Evolutionary conservation across 805 yeast species (phyloP).

Genomic region (Candida ovalis): DNA sequence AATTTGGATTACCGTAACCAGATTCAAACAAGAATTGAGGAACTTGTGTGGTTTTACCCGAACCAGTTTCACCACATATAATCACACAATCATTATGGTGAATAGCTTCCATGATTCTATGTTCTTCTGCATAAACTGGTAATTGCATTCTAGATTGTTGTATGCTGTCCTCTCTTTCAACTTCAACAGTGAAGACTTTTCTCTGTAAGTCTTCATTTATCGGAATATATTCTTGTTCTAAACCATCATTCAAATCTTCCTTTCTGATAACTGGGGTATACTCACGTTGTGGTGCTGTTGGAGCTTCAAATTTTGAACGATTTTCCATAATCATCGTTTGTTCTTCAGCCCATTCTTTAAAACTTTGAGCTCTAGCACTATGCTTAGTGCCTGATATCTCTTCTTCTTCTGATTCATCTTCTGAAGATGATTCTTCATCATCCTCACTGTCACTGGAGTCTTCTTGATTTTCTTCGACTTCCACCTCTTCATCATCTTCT

Average conservation of each 20-base stretch:
- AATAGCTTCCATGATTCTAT: conserved; percentile 90
- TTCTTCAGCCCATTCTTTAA: conserved; percentile 85
- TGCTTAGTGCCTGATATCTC: conserved; percentile 37
- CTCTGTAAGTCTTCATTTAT: conserved; percentile 50
- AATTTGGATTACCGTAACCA: conserved; percentile 67
- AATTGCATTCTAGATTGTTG: conserved; percentile 65
- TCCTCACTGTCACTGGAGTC: conserved; percentile 20
- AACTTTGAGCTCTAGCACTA: conserved; percentile 52
- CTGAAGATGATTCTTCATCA: conserved; percentile 19
- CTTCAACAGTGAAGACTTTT: conserved; percentile 63
- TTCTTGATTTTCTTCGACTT: too few species aligned
- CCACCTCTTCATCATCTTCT: conserved; percentile 24
- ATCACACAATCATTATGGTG: conserved; percentile 88
- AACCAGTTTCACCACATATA: conserved; percentile 97
- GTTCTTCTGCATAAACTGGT: conserved; percentile 91
- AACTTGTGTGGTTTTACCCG: conserved; percentile 97
- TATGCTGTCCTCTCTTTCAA: conserved; percentile 61
- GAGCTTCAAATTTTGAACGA: conserved; percentile 45
- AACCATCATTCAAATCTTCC: conserved; percentile 70
- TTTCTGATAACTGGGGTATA: conserved; percentile 56
- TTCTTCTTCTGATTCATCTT: conserved; percentile 32
- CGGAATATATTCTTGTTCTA: conserved; percentile 57
- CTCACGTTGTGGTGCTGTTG: conserved; percentile 46
- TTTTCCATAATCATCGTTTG: conserved; percentile 66
- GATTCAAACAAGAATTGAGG: conserved; percentile 94